These are phyloP conservation scores for Rhynchosporium graminicola DNA, from an alignment of 2,329 filamentous ascomycete genomes.

Conservation along the genomic window DNA sequence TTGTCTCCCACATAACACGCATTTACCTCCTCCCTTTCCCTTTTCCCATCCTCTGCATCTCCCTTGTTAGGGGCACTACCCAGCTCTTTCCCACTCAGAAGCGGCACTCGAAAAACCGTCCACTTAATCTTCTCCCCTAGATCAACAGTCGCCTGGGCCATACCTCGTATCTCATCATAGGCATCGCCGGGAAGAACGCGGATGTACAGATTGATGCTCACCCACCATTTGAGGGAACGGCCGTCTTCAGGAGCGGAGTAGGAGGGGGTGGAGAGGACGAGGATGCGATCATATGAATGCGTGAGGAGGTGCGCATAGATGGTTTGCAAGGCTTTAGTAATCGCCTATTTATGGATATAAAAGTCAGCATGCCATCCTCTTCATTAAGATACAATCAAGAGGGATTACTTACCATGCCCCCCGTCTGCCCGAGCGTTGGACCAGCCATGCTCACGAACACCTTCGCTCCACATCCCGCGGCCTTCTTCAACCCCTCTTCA, in stretches of 20 bases:
- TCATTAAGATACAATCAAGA: not conserved
- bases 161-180: conserved; percentile 29
- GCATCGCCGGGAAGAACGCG: conserved; percentile 31
- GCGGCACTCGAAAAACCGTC: conserved; percentile 34
- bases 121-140: conserved; percentile 32
- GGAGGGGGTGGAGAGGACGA: conserved; percentile 34
- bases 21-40: conserved; percentile 23
- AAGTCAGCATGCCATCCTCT: conserved; percentile 8
- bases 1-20: conserved; percentile 32
- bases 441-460: conserved; percentile 34
- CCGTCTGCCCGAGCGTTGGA: conserved; percentile 28
- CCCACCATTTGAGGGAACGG: conserved; percentile 29
- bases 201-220: conserved; percentile 31
- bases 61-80: too few relatives aligned
- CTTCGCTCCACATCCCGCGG: conserved; percentile 30
- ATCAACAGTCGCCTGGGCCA: conserved; percentile 31
- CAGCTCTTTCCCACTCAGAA: conserved; percentile 27
- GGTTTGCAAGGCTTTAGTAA: conserved; percentile 30
- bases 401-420: conserved; percentile 26
- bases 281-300: conserved; percentile 26
- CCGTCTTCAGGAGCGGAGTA: conserved; percentile 32
- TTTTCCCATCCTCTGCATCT: conserved; percentile 12
- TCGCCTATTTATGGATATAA: conserved; percentile 21
- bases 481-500: conserved; percentile 30
- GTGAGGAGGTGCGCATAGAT: conserved; percentile 32